Evolutionary conservation across 345 rosid genomes (phyloP).

Genomic region (Gossypium raimondii): DNA sequence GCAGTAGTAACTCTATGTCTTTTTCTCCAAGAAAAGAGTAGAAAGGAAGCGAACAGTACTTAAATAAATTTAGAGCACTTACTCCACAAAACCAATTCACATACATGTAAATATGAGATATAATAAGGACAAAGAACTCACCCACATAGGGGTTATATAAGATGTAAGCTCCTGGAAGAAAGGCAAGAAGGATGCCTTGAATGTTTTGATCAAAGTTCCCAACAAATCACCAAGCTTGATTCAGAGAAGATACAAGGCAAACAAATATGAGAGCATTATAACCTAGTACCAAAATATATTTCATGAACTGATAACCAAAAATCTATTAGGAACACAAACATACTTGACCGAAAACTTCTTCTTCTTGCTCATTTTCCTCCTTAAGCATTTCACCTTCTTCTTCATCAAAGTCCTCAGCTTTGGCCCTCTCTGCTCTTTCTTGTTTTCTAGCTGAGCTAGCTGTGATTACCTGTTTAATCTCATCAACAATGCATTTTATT

Average conservation of each 20-base stretch:
- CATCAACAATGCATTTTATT: slow-evolving; percentile 57
- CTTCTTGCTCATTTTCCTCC: slow-evolving; percentile 76
- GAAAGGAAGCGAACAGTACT: neutral
- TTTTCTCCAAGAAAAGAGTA: neutral
- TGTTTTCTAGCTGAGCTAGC: slow-evolving; percentile 58
- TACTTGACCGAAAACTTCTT: slow-evolving; percentile 69
- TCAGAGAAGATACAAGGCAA: slow-evolving; percentile 15
- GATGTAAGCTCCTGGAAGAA: slow-evolving; percentile 59
- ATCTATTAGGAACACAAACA: slow-evolving; percentile 3
- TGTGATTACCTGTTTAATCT: slow-evolving; percentile 51
- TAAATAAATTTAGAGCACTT: neutral
- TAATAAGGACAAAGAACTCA: slow-evolving; percentile 29
- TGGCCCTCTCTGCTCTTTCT: slow-evolving; percentile 56
- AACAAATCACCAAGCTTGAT: slow-evolving; percentile 65
- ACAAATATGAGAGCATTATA: slow-evolving; percentile 11
- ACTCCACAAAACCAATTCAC: slow-evolving; percentile 8
- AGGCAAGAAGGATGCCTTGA: slow-evolving; percentile 56
- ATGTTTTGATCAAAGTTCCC: slow-evolving; percentile 64
- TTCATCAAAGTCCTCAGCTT: slow-evolving; percentile 65
- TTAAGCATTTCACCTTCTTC: slow-evolving; percentile 62
- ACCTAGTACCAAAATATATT: neutral
- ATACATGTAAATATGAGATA: neutral
- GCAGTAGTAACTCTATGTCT: neutral
- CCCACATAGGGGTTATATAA: slow-evolving; percentile 77
- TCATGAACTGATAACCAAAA: neutral